These are phyloP conservation scores for Acacia melanoxylon DNA, from an alignment of 306 rosid genomes.

Conservation along the genomic window DNA sequence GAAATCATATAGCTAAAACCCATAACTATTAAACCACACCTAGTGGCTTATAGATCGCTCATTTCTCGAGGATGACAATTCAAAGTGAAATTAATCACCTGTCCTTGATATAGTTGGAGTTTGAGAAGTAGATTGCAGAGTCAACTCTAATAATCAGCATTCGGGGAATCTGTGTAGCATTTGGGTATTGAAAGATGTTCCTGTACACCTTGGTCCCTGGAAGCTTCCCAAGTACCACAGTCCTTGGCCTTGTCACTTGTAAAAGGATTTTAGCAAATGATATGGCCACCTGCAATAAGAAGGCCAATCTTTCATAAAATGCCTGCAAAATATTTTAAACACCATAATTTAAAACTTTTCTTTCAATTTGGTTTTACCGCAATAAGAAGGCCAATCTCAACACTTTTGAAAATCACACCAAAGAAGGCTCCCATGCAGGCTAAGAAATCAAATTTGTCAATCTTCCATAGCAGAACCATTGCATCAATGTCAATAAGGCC, in stretches of 20 bases:
- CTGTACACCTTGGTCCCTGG: conserved; percentile 61
- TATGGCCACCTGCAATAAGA: conserved; percentile 50
- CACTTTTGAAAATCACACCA: conserved; percentile 75
- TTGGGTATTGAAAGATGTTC: conserved; percentile 66
- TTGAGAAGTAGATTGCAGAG: conserved; percentile 88
- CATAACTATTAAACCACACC: background rate
- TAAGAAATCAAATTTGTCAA: conserved; percentile 76
- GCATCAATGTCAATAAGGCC: conserved; percentile 60
- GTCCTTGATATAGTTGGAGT: conserved; percentile 78
- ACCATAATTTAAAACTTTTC: background rate
- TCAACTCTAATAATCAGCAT: conserved; percentile 78
- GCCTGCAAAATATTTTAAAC: background rate
- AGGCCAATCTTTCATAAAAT: background rate
- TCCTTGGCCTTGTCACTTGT: conserved; percentile 85
- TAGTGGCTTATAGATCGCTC: background rate
- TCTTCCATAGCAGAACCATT: conserved; percentile 58
- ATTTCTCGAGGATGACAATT: background rate
- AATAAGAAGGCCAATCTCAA: conserved; percentile 80
- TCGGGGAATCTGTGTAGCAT: conserved; percentile 54
- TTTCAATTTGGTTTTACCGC: conserved; percentile 37
- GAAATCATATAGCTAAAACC: background rate
- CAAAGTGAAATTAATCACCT: conserved; percentile 39
- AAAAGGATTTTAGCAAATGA: conserved; percentile 72
- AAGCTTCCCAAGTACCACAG: conserved; percentile 76
- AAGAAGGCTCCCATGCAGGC: conserved; percentile 94